Conservation (phyloP, 208 protist species). For the Zelonia costaricensis region DNA sequence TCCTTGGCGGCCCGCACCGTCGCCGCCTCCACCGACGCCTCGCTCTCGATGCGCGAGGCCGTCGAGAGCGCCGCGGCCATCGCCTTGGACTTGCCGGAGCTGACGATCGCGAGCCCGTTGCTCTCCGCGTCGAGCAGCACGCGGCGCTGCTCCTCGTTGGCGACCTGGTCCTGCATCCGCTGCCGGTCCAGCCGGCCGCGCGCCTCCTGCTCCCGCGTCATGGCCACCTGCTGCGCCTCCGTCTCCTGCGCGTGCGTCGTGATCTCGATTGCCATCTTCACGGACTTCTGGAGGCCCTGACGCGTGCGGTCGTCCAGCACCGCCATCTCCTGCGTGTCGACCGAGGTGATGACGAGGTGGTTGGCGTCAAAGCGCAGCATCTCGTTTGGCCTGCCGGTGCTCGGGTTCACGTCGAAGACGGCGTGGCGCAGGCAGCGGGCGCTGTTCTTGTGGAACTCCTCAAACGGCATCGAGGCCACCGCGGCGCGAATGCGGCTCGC, state of each 20-base stretch:
- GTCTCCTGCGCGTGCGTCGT: slow-evolving; percentile 95
- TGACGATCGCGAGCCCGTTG: slow-evolving; percentile 77
- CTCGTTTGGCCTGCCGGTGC: slow-evolving; percentile 38
- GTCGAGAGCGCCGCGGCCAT: slow-evolving; percentile 87
- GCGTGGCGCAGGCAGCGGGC: slow-evolving; percentile 54
- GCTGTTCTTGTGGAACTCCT: slow-evolving; percentile 89
- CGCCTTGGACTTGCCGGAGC: slow-evolving; percentile 90
- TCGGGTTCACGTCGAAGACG: slow-evolving; percentile 83
- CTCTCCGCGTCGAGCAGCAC: slow-evolving; percentile 89
- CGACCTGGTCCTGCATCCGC: slow-evolving; percentile 92
- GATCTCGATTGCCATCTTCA: slow-evolving; percentile 97
- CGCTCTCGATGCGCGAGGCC: slow-evolving; percentile 88
- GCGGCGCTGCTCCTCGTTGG: slow-evolving; percentile 88
- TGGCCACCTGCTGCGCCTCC: slow-evolving; percentile 90
- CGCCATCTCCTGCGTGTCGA: slow-evolving; percentile 95
- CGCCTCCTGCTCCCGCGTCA: slow-evolving; percentile 91
- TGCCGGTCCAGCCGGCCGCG: slow-evolving; percentile 89
- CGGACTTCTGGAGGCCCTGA: slow-evolving; percentile 94
- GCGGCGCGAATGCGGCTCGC: slow-evolving; percentile 83
- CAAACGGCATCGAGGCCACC: slow-evolving; percentile 80
- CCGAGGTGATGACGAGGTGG: slow-evolving; percentile 94
- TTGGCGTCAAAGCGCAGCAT: slow-evolving; percentile 90
- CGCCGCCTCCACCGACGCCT: slow-evolving; percentile 79
- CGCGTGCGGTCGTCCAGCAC: slow-evolving; percentile 94
- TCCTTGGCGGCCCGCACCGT: slow-evolving; percentile 79